These are phyloP conservation scores for Bullera alba DNA, from an alignment of 768 basidiomycete genomes.

Conservation along the genomic window DNA sequence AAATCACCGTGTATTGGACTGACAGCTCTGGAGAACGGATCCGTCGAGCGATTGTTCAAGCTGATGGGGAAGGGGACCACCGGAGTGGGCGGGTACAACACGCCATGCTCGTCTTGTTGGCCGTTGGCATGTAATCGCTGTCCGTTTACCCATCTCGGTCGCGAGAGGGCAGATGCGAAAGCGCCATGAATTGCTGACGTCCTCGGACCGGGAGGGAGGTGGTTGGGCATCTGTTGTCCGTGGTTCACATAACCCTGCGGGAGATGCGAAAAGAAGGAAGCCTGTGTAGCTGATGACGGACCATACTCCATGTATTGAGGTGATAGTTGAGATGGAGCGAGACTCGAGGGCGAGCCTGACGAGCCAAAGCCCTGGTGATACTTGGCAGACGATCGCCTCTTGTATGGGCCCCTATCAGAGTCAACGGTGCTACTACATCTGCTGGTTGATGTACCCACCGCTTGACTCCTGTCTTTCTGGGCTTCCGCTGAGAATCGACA, in stretches of 20 bases:
- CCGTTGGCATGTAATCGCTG: too few species aligned
- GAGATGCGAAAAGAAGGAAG: too few species aligned
- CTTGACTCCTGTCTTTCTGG: constrained; percentile 41
- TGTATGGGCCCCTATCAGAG: constrained; percentile 38
- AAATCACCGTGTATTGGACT: constrained; percentile 7
- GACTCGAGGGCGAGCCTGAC: too few species aligned
- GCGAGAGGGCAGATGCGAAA: constrained; percentile 10
- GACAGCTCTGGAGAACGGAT: constrained; percentile 21
- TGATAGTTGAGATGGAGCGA: constrained; percentile 3
- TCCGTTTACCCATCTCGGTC: constrained; percentile 22
- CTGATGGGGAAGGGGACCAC: constrained; percentile 10
- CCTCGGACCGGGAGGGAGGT: constrained; percentile 4
- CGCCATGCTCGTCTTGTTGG: neutral
- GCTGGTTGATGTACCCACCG: constrained; percentile 24
- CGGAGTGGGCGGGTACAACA: constrained; percentile 11
- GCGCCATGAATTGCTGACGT: constrained; percentile 6
- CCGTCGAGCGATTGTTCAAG: neutral
- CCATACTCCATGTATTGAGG: too few species aligned
- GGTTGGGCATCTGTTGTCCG: too few species aligned
- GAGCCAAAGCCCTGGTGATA: too few species aligned
- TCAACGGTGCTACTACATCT: neutral
- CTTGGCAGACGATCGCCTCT: too few species aligned
- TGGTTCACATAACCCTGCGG: too few species aligned
- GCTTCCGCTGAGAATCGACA: constrained; percentile 35
- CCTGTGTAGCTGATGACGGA: too few species aligned